Evolutionary conservation across 1,139 yeast species (phyloP).

Genomic region (Blastobotrys elegans): DNA sequence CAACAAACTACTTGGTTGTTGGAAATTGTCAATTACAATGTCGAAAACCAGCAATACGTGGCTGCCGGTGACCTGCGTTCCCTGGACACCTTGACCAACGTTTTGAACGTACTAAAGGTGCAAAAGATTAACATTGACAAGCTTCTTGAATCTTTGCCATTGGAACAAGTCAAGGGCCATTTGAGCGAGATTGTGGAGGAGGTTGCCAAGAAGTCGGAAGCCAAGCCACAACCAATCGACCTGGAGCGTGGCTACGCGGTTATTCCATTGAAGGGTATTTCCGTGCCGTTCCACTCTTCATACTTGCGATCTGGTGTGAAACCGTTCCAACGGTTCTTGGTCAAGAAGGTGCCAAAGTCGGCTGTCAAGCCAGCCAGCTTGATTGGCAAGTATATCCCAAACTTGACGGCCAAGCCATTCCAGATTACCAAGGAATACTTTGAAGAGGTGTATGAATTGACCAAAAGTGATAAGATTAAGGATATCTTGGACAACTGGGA

Average conservation of each 20-base stretch:
- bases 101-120: slow-evolving; percentile 82
- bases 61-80: slow-evolving; percentile 98
- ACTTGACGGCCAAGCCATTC: slow-evolving; percentile 97
- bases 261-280: slow-evolving; percentile 95
- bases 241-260: slow-evolving; percentile 97
- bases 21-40: slow-evolving; percentile 97
- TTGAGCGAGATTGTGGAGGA: slow-evolving; percentile 82
- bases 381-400: slow-evolving; percentile 94
- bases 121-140: slow-evolving; percentile 92
- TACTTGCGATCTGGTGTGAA: slow-evolving; percentile 97
- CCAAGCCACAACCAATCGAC: slow-evolving; percentile 94
- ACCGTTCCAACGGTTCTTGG: slow-evolving; percentile 96
- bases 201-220: slow-evolving; percentile 71
- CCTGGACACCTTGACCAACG: slow-evolving; percentile 87
- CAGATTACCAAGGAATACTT: slow-evolving; percentile 93
- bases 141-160: slow-evolving; percentile 71
- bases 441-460: slow-evolving; percentile 88
- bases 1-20: slow-evolving; percentile 84
- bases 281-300: slow-evolving; percentile 98
- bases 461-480: slow-evolving; percentile 88
- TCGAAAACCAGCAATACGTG: slow-evolving; percentile 96
- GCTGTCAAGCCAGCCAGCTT: slow-evolving; percentile 93
- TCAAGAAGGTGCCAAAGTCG: slow-evolving; percentile 90
- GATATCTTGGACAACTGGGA: slow-evolving; percentile 94
- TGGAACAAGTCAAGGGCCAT: slow-evolving; percentile 85